Percentiles rank a stretch among this genome's conserved stretches.
phyloP scores from a whole-genome alignment of 75 land plant genomes.

The Chamaecyparis obtusa region DNA sequence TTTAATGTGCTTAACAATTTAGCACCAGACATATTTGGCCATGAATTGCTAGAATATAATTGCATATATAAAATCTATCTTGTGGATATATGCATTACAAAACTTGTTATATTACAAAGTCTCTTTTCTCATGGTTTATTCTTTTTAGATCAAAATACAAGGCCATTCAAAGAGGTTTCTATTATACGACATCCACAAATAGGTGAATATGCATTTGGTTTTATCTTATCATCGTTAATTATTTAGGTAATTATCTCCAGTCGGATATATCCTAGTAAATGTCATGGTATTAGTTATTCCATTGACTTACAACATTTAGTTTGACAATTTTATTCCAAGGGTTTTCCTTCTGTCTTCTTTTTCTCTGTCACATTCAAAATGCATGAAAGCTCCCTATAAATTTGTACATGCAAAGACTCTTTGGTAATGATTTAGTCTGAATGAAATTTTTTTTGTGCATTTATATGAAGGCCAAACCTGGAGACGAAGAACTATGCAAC shows the following conservation, averaged over 20 bases:
- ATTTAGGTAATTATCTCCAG: conserved; percentile 43
- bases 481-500: conserved; percentile 86
- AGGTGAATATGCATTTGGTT: conserved; percentile 89
- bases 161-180: conserved; percentile 82
- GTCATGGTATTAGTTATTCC: neutral
- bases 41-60: neutral
- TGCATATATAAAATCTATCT: neutral
- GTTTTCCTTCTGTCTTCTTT: neutral
- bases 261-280: neutral
- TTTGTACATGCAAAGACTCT: neutral
- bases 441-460: neutral
- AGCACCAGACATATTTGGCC: neutral
- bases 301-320: neutral
- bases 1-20: neutral
- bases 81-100: neutral
- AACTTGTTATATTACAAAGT: neutral
- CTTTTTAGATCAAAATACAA: conserved; percentile 70
- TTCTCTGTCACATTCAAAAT: neutral
- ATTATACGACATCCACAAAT: conserved; percentile 81
- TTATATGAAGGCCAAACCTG: conserved; percentile 46
- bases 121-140: neutral
- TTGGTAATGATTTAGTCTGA: neutral
- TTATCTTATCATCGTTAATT: conserved; percentile 65
- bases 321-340: neutral
- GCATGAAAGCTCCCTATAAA: neutral